Base-by-base conservation (phyloP, 495 filamentous ascomycete species). In the Rhypophila decipiens region DNA sequence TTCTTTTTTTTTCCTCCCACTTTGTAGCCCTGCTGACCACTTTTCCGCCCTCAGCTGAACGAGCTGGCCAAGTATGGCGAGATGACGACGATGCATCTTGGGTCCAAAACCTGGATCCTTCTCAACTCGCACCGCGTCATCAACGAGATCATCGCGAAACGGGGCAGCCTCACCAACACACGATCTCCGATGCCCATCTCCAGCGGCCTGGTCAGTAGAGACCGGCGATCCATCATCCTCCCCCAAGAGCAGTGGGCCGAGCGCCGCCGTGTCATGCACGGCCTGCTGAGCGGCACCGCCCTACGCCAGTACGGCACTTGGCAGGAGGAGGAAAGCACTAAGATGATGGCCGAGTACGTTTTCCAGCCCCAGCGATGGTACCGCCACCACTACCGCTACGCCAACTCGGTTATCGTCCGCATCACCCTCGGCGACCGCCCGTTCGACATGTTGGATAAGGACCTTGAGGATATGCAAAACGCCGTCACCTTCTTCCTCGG, bases 311-410 rank as follows among this genome's bases (percentile, higher is more conserved):
- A 72, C 34, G 64, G 39, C 10, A 51, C 43, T 0, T 64, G 54
- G 55, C 71, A 74, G 42, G 69, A 73, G 24, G 39, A 65, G 3
- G 70, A 74, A 44, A 67, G 60, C 37, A 59, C 53, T 2, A 55
- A 70, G 46, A 50, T 76, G 36, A 44, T 73, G 2, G 56, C 53
- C 4, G 56, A 57, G 17, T 72, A 71, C 46, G 44, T 70, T 1
- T 38, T 51, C 8, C 22, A 63, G 21, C 68, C 71, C 5, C 22
- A 57, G n/a, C 47, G 49, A 12, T 74, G 66, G 66, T 70, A 66
- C 46, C 11, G 42, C 4, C 63, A 70, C 44, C 64, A 72, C 44
- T 66, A 66, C 44, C 67, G 69, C 17, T 75, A 74, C 45, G 49
- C 68, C 2, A 72, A 63, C 47, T 64, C 63, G 1, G 65, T 47